Conservation (phyloP, 768 basidiomycete species). For the Tulasnella sp. region DNA sequence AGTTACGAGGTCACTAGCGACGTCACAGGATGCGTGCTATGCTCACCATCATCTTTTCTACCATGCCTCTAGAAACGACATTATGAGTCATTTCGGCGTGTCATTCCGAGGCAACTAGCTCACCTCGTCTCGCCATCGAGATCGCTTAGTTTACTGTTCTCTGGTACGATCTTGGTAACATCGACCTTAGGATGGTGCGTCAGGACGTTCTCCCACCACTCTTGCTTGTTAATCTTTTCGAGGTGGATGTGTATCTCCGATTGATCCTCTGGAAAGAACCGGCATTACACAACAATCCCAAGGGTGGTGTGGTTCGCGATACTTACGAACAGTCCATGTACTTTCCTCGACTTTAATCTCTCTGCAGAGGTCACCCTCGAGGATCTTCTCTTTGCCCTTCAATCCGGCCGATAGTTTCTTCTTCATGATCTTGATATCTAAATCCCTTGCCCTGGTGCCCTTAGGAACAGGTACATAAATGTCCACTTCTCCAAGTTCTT, state of each 20-base stretch:
- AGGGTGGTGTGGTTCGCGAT: constrained; percentile 6
- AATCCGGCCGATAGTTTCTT: constrained; percentile 71
- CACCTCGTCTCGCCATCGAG: constrained; percentile 90
- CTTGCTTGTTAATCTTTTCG: constrained; percentile 74
- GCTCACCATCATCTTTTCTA: constrained; percentile 99
- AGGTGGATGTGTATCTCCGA: constrained; percentile 59
- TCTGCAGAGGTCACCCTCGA: constrained; percentile 83
- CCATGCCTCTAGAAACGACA: constrained; percentile 61
- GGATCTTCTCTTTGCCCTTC: constrained; percentile 73
- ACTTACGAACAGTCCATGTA: constrained; percentile 86
- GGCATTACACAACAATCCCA: neutral
- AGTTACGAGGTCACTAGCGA: too few species aligned
- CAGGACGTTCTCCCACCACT: constrained; percentile 97
- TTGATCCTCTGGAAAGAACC: constrained; percentile 52
- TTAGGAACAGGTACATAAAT: constrained; percentile 71
- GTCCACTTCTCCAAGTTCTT: constrained; percentile 79
- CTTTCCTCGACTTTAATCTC: constrained; percentile 95
- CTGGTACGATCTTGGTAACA: constrained; percentile 87
- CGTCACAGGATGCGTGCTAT: constrained; percentile 1
- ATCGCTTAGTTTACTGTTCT: constrained; percentile 91
- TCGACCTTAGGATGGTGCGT: constrained; percentile 95
- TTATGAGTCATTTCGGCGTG: neutral
- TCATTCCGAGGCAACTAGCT: constrained; percentile 14
- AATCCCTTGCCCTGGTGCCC: constrained; percentile 71
- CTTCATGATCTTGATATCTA: constrained; percentile 63